These are phyloP conservation scores for Pythium aquatile DNA, from an alignment of 352 stramenopile species.

Conservation along the genomic window DNA sequence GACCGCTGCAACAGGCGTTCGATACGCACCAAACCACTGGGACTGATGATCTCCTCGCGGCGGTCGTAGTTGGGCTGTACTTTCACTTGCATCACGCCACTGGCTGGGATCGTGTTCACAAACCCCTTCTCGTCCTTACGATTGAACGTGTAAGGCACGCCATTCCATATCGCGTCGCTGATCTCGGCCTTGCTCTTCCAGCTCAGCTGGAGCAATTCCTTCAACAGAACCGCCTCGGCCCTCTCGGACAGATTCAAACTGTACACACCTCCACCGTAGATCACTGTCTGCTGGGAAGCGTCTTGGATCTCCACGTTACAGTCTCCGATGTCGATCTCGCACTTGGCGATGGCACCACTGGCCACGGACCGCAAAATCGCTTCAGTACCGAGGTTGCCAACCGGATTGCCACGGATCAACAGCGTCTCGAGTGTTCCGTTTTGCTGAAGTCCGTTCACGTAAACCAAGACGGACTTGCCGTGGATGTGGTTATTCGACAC, in stretches of 20 bases:
- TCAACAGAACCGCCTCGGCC: slow-evolving; percentile 50
- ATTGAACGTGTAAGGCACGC: slow-evolving; percentile 44
- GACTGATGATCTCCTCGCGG: slow-evolving; percentile 49
- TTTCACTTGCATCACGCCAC: slow-evolving; percentile 51
- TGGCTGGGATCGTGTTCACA: slow-evolving; percentile 35
- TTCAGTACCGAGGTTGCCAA: slow-evolving; percentile 57
- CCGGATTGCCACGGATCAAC: slow-evolving; percentile 63
- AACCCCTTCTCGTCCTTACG: slow-evolving; percentile 59
- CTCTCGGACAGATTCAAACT: slow-evolving; percentile 53
- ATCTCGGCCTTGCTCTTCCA: slow-evolving; percentile 62
- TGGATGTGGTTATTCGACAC: slow-evolving; percentile 74
- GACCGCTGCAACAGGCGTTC: slow-evolving; percentile 43
- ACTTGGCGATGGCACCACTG: slow-evolving; percentile 43
- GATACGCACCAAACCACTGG: slow-evolving; percentile 37
- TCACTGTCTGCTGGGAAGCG: slow-evolving; percentile 36
- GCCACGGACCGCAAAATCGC: slow-evolving; percentile 54
- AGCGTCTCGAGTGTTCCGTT: slow-evolving; percentile 54
- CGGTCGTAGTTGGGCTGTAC: slow-evolving; percentile 62
- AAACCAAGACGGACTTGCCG: slow-evolving; percentile 56
- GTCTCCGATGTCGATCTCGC: slow-evolving; percentile 59
- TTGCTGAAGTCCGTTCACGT: slow-evolving; percentile 58
- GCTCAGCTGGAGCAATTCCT: slow-evolving; percentile 52
- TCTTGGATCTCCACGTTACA: slow-evolving; percentile 70
- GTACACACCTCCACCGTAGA: slow-evolving; percentile 51
- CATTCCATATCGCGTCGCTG: slow-evolving; percentile 48